These are phyloP conservation scores for Salvia hispanica DNA, from an alignment of 257 asterid species.

Conservation along the genomic window DNA sequence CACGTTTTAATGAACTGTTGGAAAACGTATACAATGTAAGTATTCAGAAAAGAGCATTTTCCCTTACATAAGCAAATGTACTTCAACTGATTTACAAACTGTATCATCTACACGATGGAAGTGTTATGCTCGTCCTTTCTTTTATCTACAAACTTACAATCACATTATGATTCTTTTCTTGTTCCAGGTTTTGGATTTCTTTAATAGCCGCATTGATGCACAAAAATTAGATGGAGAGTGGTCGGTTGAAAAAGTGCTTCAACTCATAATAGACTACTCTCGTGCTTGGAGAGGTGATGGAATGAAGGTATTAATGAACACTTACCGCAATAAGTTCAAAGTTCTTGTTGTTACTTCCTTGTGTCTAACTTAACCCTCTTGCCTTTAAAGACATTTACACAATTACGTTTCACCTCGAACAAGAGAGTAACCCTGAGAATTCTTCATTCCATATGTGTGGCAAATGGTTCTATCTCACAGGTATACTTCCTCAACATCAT, in stretches of 20 bases:
- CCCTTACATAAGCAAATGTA: conserved; percentile 26
- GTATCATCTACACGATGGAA: neutral
- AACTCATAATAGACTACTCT: conserved; percentile 72
- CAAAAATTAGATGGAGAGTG: conserved; percentile 77
- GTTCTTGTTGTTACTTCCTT: conserved; percentile 5
- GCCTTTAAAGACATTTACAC: conserved; percentile 68
- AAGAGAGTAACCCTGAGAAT: conserved; percentile 98
- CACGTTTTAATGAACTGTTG: conserved; percentile 90
- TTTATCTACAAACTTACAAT: neutral
- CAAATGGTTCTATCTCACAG: conserved; percentile 77
- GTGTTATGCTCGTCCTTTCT: conserved; percentile 12
- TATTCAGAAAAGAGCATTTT: conserved; percentile 16
- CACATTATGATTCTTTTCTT: neutral
- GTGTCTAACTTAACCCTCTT: conserved; percentile 27
- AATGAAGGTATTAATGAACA: conserved; percentile 65
- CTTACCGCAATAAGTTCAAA: neutral
- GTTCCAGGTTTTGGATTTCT: conserved; percentile 86
- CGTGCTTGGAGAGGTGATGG: conserved; percentile 99
- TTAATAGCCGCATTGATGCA: conserved; percentile 84
- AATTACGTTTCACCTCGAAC: conserved; percentile 89
- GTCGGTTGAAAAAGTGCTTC: conserved; percentile 96
- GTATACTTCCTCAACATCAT: conserved; percentile 40
- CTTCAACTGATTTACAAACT: neutral
- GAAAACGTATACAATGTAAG: conserved; percentile 85
- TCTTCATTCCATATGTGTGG: conserved; percentile 96